Evolutionary conservation across 805 yeast species (phyloP), one percentile per base, ranked within the genome.

Genomic region (Cyberlindnera lachancei): DNA sequence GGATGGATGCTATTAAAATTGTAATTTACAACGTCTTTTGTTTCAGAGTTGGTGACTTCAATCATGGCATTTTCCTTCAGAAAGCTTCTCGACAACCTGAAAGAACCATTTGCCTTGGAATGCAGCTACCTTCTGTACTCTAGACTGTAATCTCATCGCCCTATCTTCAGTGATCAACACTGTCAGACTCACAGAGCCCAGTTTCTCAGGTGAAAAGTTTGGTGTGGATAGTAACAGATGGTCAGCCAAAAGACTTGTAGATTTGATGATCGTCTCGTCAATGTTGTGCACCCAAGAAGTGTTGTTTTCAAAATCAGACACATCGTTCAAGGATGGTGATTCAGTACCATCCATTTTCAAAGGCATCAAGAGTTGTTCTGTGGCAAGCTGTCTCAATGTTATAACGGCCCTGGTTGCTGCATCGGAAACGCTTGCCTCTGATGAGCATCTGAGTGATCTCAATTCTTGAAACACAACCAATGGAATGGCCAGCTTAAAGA

Each of bases 381-480:
- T 51, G 43, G 74, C 76, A 31, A 82, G 57, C 46, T 79, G 87
- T 38, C 88, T 63, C 25, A 80, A 67, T 6, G 81, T 78, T 4
- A 82, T 78, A 6, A 82, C 87, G 1, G 87, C 82, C 31, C 94
- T 59, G 0, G 90, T 80, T 0, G 90, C 90, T 3, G 87, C 79
- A 51, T 82, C 92, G 2, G 85, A 73, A 14, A 82, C 76, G 4
- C 79, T 71, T 2, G 77, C 78, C 50, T 82, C 92, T 13, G 74
- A 70, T 1, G 85, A 76, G 44, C 80, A 72, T 37, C 90, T 59
- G 39, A 82, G 57, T 6, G 84, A 76, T 45, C 90, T 58, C 38
- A 82, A 59, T 48, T 82, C 92, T 58, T 81, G 90, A 50, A 81
- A 82, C 6, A 82, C 85, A 14, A 83, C 77, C 36, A 82, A 59